These are phyloP conservation scores for Pugionium cornutum DNA, from an alignment of 345 rosid species.

Conservation along the genomic window DNA sequence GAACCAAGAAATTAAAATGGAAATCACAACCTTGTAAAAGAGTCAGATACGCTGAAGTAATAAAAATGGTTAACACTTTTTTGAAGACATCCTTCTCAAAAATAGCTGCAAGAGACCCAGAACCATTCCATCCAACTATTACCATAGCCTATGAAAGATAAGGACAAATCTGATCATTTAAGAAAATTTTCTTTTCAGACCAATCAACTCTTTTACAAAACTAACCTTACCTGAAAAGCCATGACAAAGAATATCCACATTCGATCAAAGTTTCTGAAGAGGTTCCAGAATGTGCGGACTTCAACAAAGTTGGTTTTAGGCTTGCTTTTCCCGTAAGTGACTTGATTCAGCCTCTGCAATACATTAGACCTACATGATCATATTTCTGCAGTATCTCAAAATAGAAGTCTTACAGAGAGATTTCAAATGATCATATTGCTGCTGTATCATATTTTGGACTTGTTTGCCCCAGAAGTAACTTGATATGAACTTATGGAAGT, in stretches of 20 bases:
- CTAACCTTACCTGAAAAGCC: slow-evolving; percentile 78
- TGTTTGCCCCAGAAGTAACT: background rate
- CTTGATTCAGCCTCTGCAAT: slow-evolving; percentile 61
- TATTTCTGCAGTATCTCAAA: slow-evolving; percentile 23
- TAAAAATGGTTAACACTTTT: slow-evolving; percentile 72
- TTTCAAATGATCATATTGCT: background rate
- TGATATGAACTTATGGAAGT: slow-evolving; percentile 15
- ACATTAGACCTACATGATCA: slow-evolving; percentile 18
- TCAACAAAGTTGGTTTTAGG: slow-evolving; percentile 98
- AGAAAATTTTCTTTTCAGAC: slow-evolving; percentile 2
- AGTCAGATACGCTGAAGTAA: slow-evolving; percentile 86
- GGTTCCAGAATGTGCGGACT: slow-evolving; percentile 94
- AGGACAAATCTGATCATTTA: slow-evolving; percentile 2
- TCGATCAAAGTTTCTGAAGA: slow-evolving; percentile 88
- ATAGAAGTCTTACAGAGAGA: slow-evolving; percentile 13
- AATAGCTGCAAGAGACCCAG: slow-evolving; percentile 64
- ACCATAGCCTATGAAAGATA: slow-evolving; percentile 78
- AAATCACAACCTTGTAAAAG: slow-evolving; percentile 65
- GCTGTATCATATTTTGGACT: slow-evolving; percentile 5
- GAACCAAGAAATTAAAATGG: slow-evolving; percentile 6
- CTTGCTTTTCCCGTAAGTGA: slow-evolving; percentile 48
- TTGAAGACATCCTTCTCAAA: slow-evolving; percentile 69
- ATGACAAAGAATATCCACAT: slow-evolving; percentile 95
- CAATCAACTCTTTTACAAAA: slow-evolving; percentile 14
- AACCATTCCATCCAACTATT: slow-evolving; percentile 78